These are phyloP conservation scores for Aphanomyces euteiches DNA, from an alignment of 352 stramenopile species.

Conservation along the genomic window DNA sequence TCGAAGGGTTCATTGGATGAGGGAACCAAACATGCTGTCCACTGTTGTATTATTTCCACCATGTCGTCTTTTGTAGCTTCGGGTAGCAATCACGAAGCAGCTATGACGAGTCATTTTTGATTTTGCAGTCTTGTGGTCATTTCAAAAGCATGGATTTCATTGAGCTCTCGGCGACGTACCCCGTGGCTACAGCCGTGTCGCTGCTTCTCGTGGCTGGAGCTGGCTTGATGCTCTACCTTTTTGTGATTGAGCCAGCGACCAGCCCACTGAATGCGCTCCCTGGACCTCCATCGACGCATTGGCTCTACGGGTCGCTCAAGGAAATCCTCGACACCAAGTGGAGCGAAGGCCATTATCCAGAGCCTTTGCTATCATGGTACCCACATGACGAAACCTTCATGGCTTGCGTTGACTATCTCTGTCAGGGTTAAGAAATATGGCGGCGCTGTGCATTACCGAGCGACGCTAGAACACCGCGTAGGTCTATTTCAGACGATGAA, in stretches of 20 bases:
- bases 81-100: too few relatives aligned
- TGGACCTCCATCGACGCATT: neutral
- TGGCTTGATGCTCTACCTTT: constrained; percentile 17
- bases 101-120: too few relatives aligned
- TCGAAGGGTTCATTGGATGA: too few relatives aligned
- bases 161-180: neutral
- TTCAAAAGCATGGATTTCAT: too few relatives aligned
- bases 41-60: too few relatives aligned
- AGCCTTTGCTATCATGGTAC: constrained; percentile 18
- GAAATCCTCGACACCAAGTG: constrained; percentile 29
- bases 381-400: too few relatives aligned
- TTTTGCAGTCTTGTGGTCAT: too few relatives aligned
- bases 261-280: constrained; percentile 16
- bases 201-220: neutral
- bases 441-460: constrained; percentile 16
- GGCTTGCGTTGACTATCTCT: too few relatives aligned
- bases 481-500: neutral
- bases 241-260: constrained; percentile 7
- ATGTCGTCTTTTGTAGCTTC: too few relatives aligned
- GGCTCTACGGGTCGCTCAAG: constrained; percentile 25
- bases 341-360: constrained; percentile 20
- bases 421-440: constrained; percentile 20
- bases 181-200: neutral
- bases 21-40: too few relatives aligned
- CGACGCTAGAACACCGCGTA: constrained; percentile 12